Conservation (phyloP, 108 stramenopile genomes). For the Cyclotella sp. region DNA sequence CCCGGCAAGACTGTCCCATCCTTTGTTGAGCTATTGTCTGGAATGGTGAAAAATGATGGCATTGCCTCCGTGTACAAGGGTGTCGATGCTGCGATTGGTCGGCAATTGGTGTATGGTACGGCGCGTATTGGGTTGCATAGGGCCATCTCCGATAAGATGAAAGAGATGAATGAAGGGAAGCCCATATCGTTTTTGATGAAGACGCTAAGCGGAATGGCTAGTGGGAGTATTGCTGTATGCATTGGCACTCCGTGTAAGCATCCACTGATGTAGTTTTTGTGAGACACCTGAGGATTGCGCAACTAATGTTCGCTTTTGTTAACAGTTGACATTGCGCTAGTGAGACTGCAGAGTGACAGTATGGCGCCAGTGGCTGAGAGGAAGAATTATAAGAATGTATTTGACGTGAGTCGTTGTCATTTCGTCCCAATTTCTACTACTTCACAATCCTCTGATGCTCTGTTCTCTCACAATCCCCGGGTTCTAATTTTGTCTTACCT, state of each 20-base stretch:
- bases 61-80: slow-evolving; percentile 87
- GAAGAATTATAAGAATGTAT: slow-evolving; percentile 98
- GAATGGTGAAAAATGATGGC: slow-evolving; percentile 87
- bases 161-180: slow-evolving; percentile 80
- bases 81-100: slow-evolving; percentile 95
- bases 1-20: slow-evolving; percentile 88
- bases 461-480: background rate
- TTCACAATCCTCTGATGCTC: background rate
- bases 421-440: background rate
- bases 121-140: slow-evolving; percentile 98
- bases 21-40: slow-evolving; percentile 73
- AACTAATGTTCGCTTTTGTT: background rate
- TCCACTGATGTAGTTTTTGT: background rate
- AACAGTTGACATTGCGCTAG: slow-evolving; percentile 93
- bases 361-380: slow-evolving; percentile 91
- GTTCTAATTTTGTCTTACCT: background rate
- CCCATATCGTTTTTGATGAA: slow-evolving; percentile 90
- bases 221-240: slow-evolving; percentile 95
- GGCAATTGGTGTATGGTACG: slow-evolving; percentile 98
- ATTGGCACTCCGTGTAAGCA: slow-evolving; percentile 94
- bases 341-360: slow-evolving; percentile 95
- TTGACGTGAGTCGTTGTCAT: slow-evolving; percentile 67
- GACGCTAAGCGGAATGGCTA: slow-evolving; percentile 90
- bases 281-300: background rate
- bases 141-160: slow-evolving; percentile 90